Conservation (phyloP, 2,329 filamentous ascomycete species). For the Fusarium cyanostomum region DNA sequence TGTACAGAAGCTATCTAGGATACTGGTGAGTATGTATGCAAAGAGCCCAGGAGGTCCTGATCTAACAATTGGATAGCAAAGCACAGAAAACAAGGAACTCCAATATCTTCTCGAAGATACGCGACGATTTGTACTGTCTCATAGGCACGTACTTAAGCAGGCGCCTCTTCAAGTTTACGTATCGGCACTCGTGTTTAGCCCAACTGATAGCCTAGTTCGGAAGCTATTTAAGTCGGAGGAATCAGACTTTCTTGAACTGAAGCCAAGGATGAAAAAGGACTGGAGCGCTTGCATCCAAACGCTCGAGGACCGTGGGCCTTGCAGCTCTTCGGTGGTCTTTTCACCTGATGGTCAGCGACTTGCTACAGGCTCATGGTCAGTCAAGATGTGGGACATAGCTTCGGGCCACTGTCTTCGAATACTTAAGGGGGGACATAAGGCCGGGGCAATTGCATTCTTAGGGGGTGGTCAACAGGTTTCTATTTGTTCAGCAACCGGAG, state of each 20-base stretch:
- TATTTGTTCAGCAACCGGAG: too few species aligned
- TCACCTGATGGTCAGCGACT: not conserved
- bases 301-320: not conserved
- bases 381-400: too few species aligned
- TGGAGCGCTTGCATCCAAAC: not conserved
- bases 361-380: too few species aligned
- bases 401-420: accelerated
- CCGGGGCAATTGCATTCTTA: too few species aligned
- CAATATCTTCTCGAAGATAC: not conserved
- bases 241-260: not conserved
- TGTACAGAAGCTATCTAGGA: not conserved
- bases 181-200: conserved; percentile 22
- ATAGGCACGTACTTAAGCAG: not conserved
- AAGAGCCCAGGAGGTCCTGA: not conserved
- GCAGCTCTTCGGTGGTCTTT: too few species aligned
- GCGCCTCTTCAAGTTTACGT: conserved; percentile 11
- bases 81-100: not conserved
- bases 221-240: not conserved
- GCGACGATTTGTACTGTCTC: not conserved
- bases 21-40: not conserved
- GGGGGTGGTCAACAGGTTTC: too few species aligned
- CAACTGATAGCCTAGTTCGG: not conserved
- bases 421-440: too few species aligned
- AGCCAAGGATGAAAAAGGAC: not conserved
- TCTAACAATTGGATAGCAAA: not conserved